Percentiles rank a stretch among this genome's conserved stretches.
Evolutionary conservation across 768 basidiomycete genomes (phyloP).

Genomic region (Mycena amicta): DNA sequence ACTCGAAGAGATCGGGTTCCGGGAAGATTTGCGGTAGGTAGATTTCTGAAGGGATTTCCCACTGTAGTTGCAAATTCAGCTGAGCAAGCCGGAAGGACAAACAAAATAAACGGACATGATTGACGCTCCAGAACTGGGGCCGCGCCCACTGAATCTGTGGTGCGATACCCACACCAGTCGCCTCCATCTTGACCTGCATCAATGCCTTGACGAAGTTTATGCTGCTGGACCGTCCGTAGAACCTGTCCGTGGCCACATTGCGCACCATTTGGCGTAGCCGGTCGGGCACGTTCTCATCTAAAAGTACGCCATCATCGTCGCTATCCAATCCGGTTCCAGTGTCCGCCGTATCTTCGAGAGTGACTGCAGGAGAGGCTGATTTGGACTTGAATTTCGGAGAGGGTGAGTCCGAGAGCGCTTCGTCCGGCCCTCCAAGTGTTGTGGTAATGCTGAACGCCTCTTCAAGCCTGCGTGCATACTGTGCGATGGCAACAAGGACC

Average conservation of each 20-base stretch:
- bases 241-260: conserved; percentile 17
- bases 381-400: neutral
- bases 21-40: conserved; percentile 19
- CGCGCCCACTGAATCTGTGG: conserved; percentile 7
- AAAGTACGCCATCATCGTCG: conserved; percentile 14
- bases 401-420: neutral
- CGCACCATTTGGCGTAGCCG: conserved; percentile 3
- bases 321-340: neutral
- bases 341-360: neutral
- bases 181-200: conserved; percentile 38
- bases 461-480: conserved; percentile 15
- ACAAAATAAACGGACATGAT: conserved; percentile 27
- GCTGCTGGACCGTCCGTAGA: conserved; percentile 40
- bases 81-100: neutral
- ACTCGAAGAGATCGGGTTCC: conserved; percentile 26
- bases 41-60: conserved; percentile 14
- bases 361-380: neutral
- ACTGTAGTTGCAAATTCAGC: no score
- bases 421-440: neutral
- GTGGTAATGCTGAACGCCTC: conserved; percentile 6
- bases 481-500: conserved; percentile 14
- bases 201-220: conserved; percentile 39
- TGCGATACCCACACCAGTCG: conserved; percentile 17
- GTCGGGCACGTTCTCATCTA: conserved; percentile 8
- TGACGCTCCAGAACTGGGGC: conserved; percentile 26